Conservation (phyloP, 805 yeast genomes). For the Wickerhamiella siamensis region DNA sequence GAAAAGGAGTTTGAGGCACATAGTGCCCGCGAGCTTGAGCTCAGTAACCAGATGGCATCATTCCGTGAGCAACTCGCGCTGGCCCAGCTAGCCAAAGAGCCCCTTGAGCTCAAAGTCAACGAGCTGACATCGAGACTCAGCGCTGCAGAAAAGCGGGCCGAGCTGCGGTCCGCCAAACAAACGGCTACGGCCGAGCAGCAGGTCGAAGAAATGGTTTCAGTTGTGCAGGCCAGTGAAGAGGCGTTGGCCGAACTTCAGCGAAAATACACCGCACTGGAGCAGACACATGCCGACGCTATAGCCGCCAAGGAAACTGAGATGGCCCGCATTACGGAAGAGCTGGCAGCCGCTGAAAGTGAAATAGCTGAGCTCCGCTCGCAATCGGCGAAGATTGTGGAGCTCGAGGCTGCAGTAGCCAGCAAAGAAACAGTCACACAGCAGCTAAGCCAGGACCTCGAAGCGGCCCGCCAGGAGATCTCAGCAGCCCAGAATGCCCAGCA, state of each 20-base stretch:
- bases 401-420: neutral
- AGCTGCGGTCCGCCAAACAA: neutral
- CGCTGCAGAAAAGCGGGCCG: constrained; percentile 1
- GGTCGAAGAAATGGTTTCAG: neutral
- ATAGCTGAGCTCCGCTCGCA: neutral
- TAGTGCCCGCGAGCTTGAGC: constrained; percentile 25
- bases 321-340: neutral
- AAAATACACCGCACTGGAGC: neutral
- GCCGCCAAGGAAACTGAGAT: neutral
- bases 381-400: neutral
- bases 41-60: constrained; percentile 36
- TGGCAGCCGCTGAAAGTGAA: neutral
- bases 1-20: constrained; percentile 43
- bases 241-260: neutral
- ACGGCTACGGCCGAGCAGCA: neutral
- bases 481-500: neutral
- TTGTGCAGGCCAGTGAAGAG: neutral
- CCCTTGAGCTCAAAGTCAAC: neutral
- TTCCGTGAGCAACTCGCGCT: constrained; percentile 19
- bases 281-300: neutral
- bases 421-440: neutral
- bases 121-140: neutral
- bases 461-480: neutral
- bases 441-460: neutral
- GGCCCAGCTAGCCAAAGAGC: neutral